Evolutionary conservation across 2,329 filamentous ascomycete genomes (phyloP), one percentile per base, ranked within the genome.

Genomic region (Fusarium oligoseptatum): DNA sequence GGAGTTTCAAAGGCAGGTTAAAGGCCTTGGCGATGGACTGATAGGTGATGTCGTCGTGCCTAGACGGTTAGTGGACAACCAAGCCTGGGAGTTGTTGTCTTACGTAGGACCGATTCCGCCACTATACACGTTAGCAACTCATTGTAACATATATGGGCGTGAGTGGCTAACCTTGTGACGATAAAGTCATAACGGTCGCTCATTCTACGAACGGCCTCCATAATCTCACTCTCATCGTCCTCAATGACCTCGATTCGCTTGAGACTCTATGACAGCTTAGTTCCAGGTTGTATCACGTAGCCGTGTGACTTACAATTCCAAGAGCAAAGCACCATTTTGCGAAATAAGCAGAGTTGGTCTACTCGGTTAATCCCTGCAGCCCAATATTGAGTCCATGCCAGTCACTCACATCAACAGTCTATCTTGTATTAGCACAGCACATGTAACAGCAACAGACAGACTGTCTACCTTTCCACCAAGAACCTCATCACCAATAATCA

Each of bases 31-130:
- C 95, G 81, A 99, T 97, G 43, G 95, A 96, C 80, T 94, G 88
- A 85, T 99, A 99, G 29, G 97, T 98, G 77, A 98, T 98, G 81
- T 99, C 97, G 83, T 99, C 97, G 86, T 98, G 96, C 66, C 94
- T 97, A 64, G 52, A 50, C 57, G 41, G 63, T 81, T 45, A 81
- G 79, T 60, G 41, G 20, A 24, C 17, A 24, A n/a, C 17, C 34
- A 56, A 34, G 29, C 17, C 14, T 15, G 29, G 37, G 17, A 20
- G 34, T 20, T 15, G 32, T 29, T 39, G 48, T 17, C 62, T 86
- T 85, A 96, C 93, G 96, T 98, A 75, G 97, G 97, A 12, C 96
- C 96, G 80, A 99, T 98, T 34, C 97, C 96, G 76, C 97, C 96
- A 78, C 94, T 91, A 27, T 15, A 56, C n/a, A 37, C 32, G 27